phyloP scores from a whole-genome alignment of 768 basidiomycete genomes.

The Mycena vitilis region DNA sequence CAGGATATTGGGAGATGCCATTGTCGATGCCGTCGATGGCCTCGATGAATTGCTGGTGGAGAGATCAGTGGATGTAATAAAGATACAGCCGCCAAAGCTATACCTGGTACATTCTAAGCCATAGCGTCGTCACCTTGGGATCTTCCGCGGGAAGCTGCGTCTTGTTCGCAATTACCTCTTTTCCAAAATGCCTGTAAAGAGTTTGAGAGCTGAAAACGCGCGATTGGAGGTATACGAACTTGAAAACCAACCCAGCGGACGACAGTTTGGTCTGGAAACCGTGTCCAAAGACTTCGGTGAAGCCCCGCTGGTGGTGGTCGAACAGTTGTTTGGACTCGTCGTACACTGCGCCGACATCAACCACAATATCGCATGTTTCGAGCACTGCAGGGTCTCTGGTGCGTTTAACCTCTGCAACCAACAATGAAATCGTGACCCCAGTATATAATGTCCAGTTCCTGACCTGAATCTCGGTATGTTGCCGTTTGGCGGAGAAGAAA shows the following conservation, averaged over 20 bases:
- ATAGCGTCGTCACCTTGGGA: slow-evolving; percentile 76
- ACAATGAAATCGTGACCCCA: slow-evolving; percentile 12
- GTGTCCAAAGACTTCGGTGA: slow-evolving; percentile 88
- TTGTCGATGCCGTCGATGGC: slow-evolving; percentile 96
- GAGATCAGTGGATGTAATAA: slow-evolving; percentile 9
- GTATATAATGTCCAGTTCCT: slow-evolving; percentile 23
- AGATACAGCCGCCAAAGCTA: slow-evolving; percentile 6
- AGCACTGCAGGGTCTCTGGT: slow-evolving; percentile 78
- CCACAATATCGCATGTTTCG: slow-evolving; percentile 90
- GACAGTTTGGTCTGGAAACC: slow-evolving; percentile 91
- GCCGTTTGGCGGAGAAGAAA: slow-evolving; percentile 86
- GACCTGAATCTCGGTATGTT: slow-evolving; percentile 81
- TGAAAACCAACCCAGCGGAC: slow-evolving; percentile 95
- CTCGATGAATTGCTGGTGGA: slow-evolving; percentile 87
- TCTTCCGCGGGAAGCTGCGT: slow-evolving; percentile 64
- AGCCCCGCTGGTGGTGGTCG: slow-evolving; percentile 97
- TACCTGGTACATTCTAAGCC: slow-evolving; percentile 92
- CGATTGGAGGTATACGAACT: slow-evolving; percentile 61
- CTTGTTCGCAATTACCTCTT: slow-evolving; percentile 80
- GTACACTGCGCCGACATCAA: slow-evolving; percentile 96
- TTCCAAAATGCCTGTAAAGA: slow-evolving; percentile 81
- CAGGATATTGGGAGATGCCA: slow-evolving; percentile 85
- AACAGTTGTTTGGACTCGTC: slow-evolving; percentile 82
- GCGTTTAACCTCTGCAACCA: slow-evolving; percentile 68
- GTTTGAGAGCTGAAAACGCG: slow-evolving; percentile 1